Base-by-base conservation (phyloP, 805 yeast species). In the Starmerella scarabaei region DNA sequence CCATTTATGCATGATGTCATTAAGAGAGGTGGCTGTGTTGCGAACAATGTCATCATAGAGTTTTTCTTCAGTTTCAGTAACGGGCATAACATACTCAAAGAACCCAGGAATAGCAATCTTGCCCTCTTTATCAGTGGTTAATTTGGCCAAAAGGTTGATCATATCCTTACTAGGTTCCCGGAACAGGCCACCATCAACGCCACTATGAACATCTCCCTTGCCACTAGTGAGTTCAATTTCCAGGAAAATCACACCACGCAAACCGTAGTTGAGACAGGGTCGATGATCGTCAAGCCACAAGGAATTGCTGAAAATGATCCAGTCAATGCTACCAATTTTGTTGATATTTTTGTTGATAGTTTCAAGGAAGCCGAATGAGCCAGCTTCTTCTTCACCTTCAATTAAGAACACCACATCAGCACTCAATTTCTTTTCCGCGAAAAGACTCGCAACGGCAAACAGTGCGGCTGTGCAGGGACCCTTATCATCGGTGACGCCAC, bases 331-430 rank as follows among this genome's bases (percentile, higher is more conserved):
- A 1, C 86, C 86, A 51, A 86, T 74, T 4, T 71, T 44, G 1
- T 58, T 58, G 11, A 47, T 48, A 41, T 67, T 64, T 24, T 66
- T 56, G 20, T 55, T 52, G n/a, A 88, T 71, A 0, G 79, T 75
- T 3, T 73, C 68, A 51, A 76, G 75, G 55, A 88, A 84, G 0
- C 96, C 95, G 51, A 71, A 71, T 0, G 94, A 82, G 1, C 96
- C 97, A 42, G 82, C 72, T 58, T 88, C 98, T 60, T 91, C 98
- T 58, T 85, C 95, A 33, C 98, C 98, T 60, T 88, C 98, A 36
- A 88, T 68, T 14, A 88, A 54, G 52, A 91, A 86, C 0, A 80
- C 75, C 3, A 88, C 77, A 56, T 88, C 94, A 34, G 77, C 68
- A 5, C 66, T 63, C 17, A 91, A 66, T 33, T 70, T 59, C 0